Conservation (phyloP, 352 stramenopile species). For the Phytophthora aleatoria region DNA sequence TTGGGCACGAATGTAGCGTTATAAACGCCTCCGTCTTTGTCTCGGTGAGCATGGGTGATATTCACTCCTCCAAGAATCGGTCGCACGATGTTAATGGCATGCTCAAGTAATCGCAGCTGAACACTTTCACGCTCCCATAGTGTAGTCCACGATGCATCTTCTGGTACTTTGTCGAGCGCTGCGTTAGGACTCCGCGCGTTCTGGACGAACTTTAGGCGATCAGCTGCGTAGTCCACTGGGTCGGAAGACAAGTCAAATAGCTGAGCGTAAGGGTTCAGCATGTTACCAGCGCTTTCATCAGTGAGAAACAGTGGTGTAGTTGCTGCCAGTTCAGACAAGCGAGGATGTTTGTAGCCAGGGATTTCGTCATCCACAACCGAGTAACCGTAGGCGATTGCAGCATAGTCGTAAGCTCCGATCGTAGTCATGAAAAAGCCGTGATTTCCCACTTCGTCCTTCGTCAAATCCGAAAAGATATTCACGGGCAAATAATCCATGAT, state of each 20-base stretch:
- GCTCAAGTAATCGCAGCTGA: conserved; percentile 50
- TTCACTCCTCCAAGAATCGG: conserved; percentile 67
- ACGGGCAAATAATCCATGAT: conserved; percentile 90
- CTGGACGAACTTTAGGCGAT: conserved; percentile 59
- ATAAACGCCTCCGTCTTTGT: conserved; percentile 39
- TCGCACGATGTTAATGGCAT: conserved; percentile 37
- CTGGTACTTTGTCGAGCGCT: conserved; percentile 43
- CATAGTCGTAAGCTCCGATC: conserved; percentile 80
- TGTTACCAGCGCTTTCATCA: conserved; percentile 52
- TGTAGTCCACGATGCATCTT: conserved; percentile 57
- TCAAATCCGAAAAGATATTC: conserved; percentile 84
- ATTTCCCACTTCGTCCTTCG: conserved; percentile 28
- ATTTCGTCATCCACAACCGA: conserved; percentile 45
- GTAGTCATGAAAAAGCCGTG: conserved; percentile 74
- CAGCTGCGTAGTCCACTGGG: conserved; percentile 56
- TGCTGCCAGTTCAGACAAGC: conserved; percentile 47
- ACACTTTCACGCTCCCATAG: conserved; percentile 57
- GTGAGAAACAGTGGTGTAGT: conserved; percentile 65
- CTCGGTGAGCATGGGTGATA: conserved; percentile 58
- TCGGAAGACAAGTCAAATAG: conserved; percentile 66
- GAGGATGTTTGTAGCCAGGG: conserved; percentile 48
- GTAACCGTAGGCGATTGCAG: conserved; percentile 89
- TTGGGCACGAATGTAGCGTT: conserved; percentile 38
- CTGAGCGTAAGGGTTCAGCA: conserved; percentile 57
- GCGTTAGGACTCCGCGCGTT: conserved; percentile 37